phyloP scores from a whole-genome alignment of 2,329 filamentous ascomycete species.

The Colletotrichum sp. region DNA sequence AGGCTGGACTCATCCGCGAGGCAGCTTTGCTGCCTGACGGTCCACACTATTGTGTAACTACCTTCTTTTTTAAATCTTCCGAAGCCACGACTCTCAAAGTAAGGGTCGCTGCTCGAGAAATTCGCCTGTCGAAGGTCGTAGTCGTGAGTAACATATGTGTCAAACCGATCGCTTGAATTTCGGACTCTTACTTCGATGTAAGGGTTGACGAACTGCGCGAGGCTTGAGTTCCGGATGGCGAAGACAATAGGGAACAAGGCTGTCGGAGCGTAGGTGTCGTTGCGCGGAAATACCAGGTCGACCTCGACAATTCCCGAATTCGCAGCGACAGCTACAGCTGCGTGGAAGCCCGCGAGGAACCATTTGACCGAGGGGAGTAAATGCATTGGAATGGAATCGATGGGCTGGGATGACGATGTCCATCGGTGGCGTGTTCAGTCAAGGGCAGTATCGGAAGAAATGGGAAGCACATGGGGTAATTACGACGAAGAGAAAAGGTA shows the following conservation, averaged over 20 bases:
- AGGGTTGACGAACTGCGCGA: not conserved
- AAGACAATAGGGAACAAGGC: not conserved
- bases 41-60: not conserved
- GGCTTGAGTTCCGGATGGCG: not conserved
- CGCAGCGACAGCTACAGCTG: not conserved
- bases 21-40: not conserved
- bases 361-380: not conserved
- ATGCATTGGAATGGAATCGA: not conserved
- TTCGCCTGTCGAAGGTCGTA: not conserved
- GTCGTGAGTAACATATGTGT: not conserved
- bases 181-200: not conserved
- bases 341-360: not conserved
- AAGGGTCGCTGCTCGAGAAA: not conserved
- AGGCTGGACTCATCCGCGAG: not conserved
- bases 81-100: not conserved
- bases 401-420: not conserved
- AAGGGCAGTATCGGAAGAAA: not conserved
- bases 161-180: not conserved
- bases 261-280: not conserved
- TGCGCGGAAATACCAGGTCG: not conserved
- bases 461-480: not conserved
- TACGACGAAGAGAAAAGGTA: not conserved
- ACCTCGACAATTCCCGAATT: not conserved
- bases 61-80: not conserved
- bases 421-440: not conserved